Evolutionary conservation across 192 early-diverging fungal species (phyloP), one percentile per base, ranked within the genome.

Genomic region (Pilaira anomala): DNA sequence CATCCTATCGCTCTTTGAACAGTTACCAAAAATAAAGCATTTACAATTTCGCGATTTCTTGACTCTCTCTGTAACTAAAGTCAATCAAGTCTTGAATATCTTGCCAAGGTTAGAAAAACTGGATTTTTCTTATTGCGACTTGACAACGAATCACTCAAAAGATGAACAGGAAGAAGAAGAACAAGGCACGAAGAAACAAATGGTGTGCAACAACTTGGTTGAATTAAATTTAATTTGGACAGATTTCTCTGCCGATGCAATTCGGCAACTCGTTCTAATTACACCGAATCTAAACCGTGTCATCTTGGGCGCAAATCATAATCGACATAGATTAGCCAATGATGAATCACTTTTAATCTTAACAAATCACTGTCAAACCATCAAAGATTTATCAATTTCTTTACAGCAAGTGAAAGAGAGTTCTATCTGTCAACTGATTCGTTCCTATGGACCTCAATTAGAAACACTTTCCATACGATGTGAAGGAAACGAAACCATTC

Each of bases 241-340:
- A 16, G 60, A 62, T 36, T 62, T 62, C 18, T 62, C 60, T 19
- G 26, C 26, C 11, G 29, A 24, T 29, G 60, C 60, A 18, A 30
- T 48, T 46, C 24, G 29, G 18, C 45, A 62, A 28, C 29, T 62
- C 4, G 25, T 62, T 48, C 18, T 21, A 25, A 26, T 19, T 18
- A 30, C 29, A 21, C 60, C 60, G 44, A 48, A 48, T n/a, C 16
- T 62, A 24, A 30, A 18, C 25, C 18, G 29, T 16, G 48, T 62
- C 18, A 26, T 48, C 28, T 46, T 62, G 42, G 60, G 60, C 19
- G 60, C 60, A 7, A 62, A 62, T 30, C 60, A 62, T 46, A 62
- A 62, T 48, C 24, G 46, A 30, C 48, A 29, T 6, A 44, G 24
- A n/a, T 9, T 25, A 8, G 60, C 60, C 16, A 62, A 62, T 26